Percentiles rank a stretch among this genome's conserved stretches.
phyloP scores from a whole-genome alignment of 495 filamentous ascomycete species.

The Talaromyces nanjingensis region DNA sequence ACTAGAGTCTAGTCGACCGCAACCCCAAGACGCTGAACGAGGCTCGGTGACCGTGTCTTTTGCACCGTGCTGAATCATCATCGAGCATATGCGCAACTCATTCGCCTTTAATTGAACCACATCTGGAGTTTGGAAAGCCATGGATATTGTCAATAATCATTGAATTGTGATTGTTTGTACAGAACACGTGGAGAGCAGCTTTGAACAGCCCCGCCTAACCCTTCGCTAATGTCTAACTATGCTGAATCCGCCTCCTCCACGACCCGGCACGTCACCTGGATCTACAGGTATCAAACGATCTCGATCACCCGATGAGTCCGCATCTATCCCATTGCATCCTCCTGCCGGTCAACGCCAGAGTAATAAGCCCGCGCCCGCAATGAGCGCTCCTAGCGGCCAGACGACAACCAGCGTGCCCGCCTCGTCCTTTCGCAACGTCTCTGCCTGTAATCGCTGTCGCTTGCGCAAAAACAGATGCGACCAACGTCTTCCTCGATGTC shows the following conservation, averaged over 20 bases:
- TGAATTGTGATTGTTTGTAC: not conserved
- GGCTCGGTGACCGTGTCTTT: not conserved
- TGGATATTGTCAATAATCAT: not conserved
- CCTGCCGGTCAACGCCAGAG: conserved; percentile 8
- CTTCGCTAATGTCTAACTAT: conserved; percentile 18
- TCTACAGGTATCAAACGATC: conserved; percentile 37
- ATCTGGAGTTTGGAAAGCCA: not conserved
- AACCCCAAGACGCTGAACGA: not conserved
- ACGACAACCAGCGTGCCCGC: conserved; percentile 26
- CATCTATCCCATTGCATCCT: conserved; percentile 7
- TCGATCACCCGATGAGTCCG: conserved; percentile 22
- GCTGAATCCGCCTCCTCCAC: conserved; percentile 33
- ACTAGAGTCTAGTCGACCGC: not conserved
- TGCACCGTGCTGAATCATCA: not conserved
- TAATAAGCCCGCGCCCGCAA: conserved; percentile 12
- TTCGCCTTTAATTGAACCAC: not conserved
- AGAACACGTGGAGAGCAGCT: not conserved
- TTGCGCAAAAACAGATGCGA: conserved; percentile 93
- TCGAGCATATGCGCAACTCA: not conserved
- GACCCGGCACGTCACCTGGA: conserved; percentile 20
- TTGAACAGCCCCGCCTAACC: not conserved
- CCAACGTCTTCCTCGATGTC: conserved; percentile 81
- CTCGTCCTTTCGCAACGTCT: conserved; percentile 84
- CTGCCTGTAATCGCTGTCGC: conserved; percentile 88
- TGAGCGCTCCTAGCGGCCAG: not conserved